phyloP scores from a whole-genome alignment of 352 stramenopile genomes.

The Globisporangium takayamanum region DNA sequence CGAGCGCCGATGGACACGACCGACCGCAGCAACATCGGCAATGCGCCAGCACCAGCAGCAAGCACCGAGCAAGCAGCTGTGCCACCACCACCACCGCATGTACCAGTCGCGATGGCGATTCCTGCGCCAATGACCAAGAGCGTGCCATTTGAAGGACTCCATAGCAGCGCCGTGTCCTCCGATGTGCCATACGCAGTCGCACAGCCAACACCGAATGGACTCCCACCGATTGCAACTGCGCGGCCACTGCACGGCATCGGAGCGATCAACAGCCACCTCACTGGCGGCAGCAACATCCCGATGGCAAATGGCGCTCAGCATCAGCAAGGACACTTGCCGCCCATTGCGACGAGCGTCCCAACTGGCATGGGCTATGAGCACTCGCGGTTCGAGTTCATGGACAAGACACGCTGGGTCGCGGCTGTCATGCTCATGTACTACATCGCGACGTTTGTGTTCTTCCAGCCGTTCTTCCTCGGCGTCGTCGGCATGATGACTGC shows the following conservation, averaged over 20 bases:
- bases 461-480: conserved; percentile 67
- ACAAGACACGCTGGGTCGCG: conserved; percentile 54
- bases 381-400: conserved; percentile 49
- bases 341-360: conserved; percentile 28
- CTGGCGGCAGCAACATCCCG: conserved; percentile 34
- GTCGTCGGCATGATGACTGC: conserved; percentile 48
- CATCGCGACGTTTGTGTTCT: conserved; percentile 56
- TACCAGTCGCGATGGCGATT: background rate
- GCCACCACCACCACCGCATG: background rate
- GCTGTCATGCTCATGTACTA: conserved; percentile 67
- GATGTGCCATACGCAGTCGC: conserved; percentile 28
- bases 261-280: conserved; percentile 28
- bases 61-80: background rate
- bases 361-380: conserved; percentile 24
- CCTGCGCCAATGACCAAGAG: conserved; percentile 7
- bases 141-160: conserved; percentile 8
- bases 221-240: conserved; percentile 39
- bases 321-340: conserved; percentile 15
- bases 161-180: background rate
- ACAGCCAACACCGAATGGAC: conserved; percentile 26
- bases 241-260: conserved; percentile 29
- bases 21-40: background rate
- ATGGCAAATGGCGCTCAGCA: conserved; percentile 12
- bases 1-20: background rate
- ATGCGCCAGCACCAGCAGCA: background rate